These are phyloP conservation scores for Nannizziopsis barbatae DNA, from an alignment of 2,329 filamentous ascomycete species.

Conservation along the genomic window DNA sequence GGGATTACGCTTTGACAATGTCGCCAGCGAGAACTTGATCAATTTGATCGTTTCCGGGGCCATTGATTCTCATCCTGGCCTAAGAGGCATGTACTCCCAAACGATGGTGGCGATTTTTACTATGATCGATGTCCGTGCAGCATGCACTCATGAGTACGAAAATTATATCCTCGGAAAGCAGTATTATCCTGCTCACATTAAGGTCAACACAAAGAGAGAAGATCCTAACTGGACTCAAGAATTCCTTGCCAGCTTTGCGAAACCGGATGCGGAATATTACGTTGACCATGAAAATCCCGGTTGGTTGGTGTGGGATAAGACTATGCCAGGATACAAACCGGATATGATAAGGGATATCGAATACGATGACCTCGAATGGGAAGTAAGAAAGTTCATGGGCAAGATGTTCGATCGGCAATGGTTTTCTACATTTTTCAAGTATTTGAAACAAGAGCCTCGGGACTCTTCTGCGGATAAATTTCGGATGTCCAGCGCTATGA, in stretches of 20 bases:
- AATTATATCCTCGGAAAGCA: constrained; percentile 78
- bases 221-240: constrained; percentile 67
- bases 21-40: constrained; percentile 71
- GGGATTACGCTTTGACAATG: constrained; percentile 78
- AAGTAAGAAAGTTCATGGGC: constrained; percentile 67
- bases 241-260: constrained; percentile 66
- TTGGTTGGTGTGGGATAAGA: constrained; percentile 91
- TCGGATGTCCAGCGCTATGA: constrained; percentile 73
- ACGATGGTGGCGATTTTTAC: constrained; percentile 70
- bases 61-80: constrained; percentile 78
- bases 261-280: constrained; percentile 71
- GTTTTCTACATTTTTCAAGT: constrained; percentile 80
- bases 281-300: constrained; percentile 86
- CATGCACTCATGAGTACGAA: constrained; percentile 75
- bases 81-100: constrained; percentile 70
- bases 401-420: constrained; percentile 68
- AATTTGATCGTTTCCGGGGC: constrained; percentile 71
- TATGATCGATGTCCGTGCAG: constrained; percentile 74
- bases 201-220: constrained; percentile 60
- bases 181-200: constrained; percentile 62
- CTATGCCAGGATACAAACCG: constrained; percentile 66
- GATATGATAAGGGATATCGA: constrained; percentile 54
- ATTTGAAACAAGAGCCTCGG: constrained; percentile 89
- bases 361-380: constrained; percentile 72
- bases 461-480: constrained; percentile 75